Evolutionary conservation across 345 rosid genomes (phyloP).

Genomic region (Syzygium aromaticum): DNA sequence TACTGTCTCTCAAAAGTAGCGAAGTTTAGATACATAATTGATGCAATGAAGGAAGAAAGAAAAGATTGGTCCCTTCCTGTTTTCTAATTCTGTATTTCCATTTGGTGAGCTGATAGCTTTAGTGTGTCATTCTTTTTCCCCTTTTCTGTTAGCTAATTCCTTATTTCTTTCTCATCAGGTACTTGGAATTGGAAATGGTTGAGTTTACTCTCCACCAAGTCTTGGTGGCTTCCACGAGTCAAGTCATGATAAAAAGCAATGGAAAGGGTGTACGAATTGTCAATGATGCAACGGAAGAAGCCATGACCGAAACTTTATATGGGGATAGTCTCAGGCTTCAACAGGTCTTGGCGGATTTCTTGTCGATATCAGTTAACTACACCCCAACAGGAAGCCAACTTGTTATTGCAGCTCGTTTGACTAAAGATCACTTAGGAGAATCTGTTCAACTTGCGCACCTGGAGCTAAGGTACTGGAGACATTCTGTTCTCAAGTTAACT

Average conservation of each 20-base stretch:
- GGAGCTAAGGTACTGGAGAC: slow-evolving; percentile 54
- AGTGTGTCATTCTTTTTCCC: neutral
- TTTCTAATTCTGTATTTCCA: neutral
- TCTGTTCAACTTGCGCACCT: slow-evolving; percentile 64
- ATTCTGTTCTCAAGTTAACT: neutral
- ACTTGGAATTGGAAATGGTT: slow-evolving; percentile 74
- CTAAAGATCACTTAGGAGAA: slow-evolving; percentile 57
- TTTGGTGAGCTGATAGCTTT: neutral
- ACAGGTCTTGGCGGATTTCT: slow-evolving; percentile 70
- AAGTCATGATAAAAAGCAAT: slow-evolving; percentile 59
- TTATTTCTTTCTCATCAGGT: slow-evolving; percentile 22
- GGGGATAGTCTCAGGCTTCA: slow-evolving; percentile 88
- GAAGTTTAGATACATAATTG: neutral
- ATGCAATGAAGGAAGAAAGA: neutral
- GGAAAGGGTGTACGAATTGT: slow-evolving; percentile 44
- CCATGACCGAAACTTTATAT: slow-evolving; percentile 45
- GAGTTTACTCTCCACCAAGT: slow-evolving; percentile 53
- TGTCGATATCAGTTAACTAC: slow-evolving; percentile 43
- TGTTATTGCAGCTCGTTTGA: slow-evolving; percentile 37
- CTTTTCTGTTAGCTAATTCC: neutral
- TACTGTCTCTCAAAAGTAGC: neutral
- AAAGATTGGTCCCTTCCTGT: neutral
- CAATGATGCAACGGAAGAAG: slow-evolving; percentile 45
- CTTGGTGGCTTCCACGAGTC: slow-evolving; percentile 55
- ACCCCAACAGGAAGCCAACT: slow-evolving; percentile 60